Base-by-base conservation (phyloP, 176 grass and related monocot species). In the Cenchrus fungigraminus region DNA sequence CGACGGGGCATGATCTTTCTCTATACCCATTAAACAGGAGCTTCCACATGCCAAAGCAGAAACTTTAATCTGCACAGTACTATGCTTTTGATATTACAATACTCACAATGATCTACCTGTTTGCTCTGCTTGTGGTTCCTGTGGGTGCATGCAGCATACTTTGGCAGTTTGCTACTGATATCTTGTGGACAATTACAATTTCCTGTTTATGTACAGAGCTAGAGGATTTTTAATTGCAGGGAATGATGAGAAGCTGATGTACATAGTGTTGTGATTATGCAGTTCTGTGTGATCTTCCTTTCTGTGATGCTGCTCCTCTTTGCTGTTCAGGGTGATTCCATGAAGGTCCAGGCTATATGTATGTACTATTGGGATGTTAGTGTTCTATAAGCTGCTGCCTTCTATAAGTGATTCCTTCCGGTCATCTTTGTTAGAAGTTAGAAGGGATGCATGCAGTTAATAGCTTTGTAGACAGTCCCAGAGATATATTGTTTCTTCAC, bases 121-220 rank as follows among this genome's bases (percentile, higher is more conserved):
- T 99, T 42, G 97, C 97, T 51, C 97, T 93, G 0, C 90, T 99
- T 0, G 93, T 96, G 65, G 97, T 99, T 84, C 93, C 90, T 44
- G 97, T 99, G 0, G 97, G 97, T 9, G 97, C 34, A 34, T 34
- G 34, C 97, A 14, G 76, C 85, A 75, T 99, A 99, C 87, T 99
- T 99, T 88, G 97, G 97, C 34, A 34, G 3, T 34, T 34, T 34
- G 1, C 42, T 99, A 99, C 85, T 90, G 97, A n/a, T 99, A 99
- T 81, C 84, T 96, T 42, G 97, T 99, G 82, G 94, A 99, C 82
- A 99, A 99, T 88, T 99, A 99, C 75, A 99, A 99, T 17, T 99
- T 99, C 90, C 88, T 99, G 81, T 96, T 99, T 10, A 91, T 99
- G 45, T 99, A 99, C 81, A 88, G 97, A 83, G 91, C 94, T 55